phyloP scores from a whole-genome alignment of 306 rosid species.

The Dryas octopetala region DNA sequence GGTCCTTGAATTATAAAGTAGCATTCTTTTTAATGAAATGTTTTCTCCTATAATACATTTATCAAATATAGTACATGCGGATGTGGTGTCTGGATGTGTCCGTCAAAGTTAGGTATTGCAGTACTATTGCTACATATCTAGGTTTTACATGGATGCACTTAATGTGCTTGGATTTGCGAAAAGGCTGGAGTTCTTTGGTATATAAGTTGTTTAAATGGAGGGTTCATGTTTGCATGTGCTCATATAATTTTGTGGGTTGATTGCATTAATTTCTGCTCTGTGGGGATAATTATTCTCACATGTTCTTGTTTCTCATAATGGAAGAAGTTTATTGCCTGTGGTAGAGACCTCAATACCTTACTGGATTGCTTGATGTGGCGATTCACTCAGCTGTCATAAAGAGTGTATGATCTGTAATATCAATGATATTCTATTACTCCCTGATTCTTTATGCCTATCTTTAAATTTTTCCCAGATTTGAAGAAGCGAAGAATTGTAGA shows the following conservation, averaged over 20 bases:
- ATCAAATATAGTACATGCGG: background rate
- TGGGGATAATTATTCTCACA: background rate
- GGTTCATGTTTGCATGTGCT: background rate
- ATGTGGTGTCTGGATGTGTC: background rate
- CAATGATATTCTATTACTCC: background rate
- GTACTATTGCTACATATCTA: background rate
- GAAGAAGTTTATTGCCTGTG: background rate
- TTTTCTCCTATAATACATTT: background rate
- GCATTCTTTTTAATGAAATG: background rate
- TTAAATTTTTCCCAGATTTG: conserved; percentile 44
- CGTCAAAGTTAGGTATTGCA: no score
- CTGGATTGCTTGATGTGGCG: background rate
- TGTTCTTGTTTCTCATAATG: background rate
- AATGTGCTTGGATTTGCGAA: background rate
- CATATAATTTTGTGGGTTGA: conserved; percentile 5
- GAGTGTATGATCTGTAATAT: background rate
- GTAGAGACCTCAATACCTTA: background rate
- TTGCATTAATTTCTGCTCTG: background rate
- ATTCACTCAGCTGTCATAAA: background rate
- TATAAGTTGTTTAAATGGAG: background rate
- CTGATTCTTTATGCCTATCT: conserved; percentile 15
- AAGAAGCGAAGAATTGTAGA: conserved; percentile 58
- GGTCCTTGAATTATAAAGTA: conserved; percentile 21
- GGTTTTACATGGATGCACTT: background rate
- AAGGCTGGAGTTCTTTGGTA: background rate